Percentiles rank a stretch among this genome's conserved stretches.
These are phyloP conservation scores for Saccharomycopsis fermentans DNA, from an alignment of 805 yeast genomes.

Conservation along the genomic window DNA sequence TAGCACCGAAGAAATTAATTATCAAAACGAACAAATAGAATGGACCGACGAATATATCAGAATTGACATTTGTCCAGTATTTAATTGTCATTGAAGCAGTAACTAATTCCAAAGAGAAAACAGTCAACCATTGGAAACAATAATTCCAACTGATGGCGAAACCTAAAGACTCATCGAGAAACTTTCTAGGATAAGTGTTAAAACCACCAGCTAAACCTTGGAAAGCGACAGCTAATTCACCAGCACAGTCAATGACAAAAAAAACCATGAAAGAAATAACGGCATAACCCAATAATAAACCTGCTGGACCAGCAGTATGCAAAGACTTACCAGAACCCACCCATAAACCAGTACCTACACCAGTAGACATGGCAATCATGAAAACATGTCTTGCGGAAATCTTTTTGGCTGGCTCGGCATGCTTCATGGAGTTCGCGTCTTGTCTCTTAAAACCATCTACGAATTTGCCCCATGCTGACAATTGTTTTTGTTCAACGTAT, in stretches of 20 bases:
- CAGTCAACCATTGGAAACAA: constrained; percentile 53
- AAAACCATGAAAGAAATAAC: constrained; percentile 49
- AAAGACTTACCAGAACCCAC: constrained; percentile 47
- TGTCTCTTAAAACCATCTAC: constrained; percentile 15
- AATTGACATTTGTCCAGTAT: constrained; percentile 47
- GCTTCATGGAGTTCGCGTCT: constrained; percentile 6
- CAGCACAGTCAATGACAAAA: constrained; percentile 51
- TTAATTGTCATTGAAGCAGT: constrained; percentile 53
- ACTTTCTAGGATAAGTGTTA: constrained; percentile 44
- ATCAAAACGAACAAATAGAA: constrained; percentile 37
- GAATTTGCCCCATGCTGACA: constrained; percentile 15
- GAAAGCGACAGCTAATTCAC: constrained; percentile 57
- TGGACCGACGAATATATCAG: constrained; percentile 48
- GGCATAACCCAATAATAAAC: constrained; percentile 43
- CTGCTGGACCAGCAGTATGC: constrained; percentile 37
- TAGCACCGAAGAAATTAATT: constrained; percentile 44
- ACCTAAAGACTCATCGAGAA: constrained; percentile 47
- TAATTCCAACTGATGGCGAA: constrained; percentile 57
- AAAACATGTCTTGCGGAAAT: constrained; percentile 41
- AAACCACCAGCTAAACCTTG: constrained; percentile 52
- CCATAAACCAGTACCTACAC: constrained; percentile 69
- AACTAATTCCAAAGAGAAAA: constrained; percentile 53
- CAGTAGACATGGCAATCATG: constrained; percentile 76
- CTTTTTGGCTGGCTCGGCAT: constrained; percentile 25
- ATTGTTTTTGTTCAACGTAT: neutral